These are phyloP conservation scores for Plasmodium coatneyi DNA, from an alignment of 169 alveolate species.

Conservation along the genomic window DNA sequence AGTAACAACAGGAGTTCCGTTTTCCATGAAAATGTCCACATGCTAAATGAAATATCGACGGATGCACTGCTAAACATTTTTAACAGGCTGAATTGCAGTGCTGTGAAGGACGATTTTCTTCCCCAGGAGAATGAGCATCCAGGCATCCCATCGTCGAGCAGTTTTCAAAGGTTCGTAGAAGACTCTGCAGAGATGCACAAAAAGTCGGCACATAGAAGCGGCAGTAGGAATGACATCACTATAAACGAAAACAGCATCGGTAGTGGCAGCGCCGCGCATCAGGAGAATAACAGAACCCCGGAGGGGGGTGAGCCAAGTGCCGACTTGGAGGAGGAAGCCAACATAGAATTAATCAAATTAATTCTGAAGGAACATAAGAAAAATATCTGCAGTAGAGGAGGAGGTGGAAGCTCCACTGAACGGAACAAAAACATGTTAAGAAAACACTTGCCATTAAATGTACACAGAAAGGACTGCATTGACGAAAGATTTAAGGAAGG, in stretches of 20 bases:
- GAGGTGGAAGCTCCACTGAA: neutral
- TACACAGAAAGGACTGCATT: neutral
- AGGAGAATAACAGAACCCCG: neutral
- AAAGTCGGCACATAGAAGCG: neutral
- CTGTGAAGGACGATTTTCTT: neutral
- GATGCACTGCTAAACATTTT: neutral
- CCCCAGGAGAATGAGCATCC: neutral
- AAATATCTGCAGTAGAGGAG: neutral
- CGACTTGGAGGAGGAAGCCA: neutral
- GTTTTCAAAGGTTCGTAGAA: neutral
- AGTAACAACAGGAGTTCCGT: neutral
- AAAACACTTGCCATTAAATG: neutral
- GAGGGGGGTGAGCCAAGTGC: neutral
- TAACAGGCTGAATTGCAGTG: neutral
- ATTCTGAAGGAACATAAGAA: neutral
- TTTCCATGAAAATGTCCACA: slow-evolving; percentile 9
- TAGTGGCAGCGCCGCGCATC: neutral
- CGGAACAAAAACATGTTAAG: neutral
- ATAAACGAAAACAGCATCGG: neutral
- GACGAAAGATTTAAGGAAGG: neutral
- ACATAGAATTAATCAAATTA: slow-evolving; percentile 41
- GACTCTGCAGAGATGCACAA: neutral
- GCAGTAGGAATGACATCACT: neutral
- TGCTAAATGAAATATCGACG: neutral
- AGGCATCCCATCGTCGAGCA: neutral